A percentile compares a stretch with the other conserved stretches of the same genome.
phyloP scores from a whole-genome alignment of 805 yeast genomes.

The Metschnikowia orientalis region DNA sequence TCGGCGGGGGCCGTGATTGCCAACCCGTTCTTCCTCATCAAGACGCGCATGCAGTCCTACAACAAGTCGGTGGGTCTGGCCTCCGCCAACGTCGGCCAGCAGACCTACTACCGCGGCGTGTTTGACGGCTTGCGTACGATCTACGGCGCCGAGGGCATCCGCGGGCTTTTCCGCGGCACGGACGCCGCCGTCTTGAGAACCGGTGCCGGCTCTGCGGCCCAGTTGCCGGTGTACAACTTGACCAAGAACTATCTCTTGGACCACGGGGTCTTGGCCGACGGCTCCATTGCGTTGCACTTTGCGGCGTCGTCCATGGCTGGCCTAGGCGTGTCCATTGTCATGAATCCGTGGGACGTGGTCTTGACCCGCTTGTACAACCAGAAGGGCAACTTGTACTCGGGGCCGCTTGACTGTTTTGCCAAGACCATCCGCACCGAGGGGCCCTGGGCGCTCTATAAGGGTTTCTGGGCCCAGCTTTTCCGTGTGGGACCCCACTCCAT shows the following conservation, averaged over 20 bases:
- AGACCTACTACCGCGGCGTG: conserved; percentile 75
- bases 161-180: conserved; percentile 83
- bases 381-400: conserved; percentile 78
- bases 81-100: conserved; percentile 68
- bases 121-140: conserved; percentile 65
- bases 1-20: conserved; percentile 85
- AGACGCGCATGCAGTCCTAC: conserved; percentile 95
- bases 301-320: conserved; percentile 77
- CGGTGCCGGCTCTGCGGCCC: conserved; percentile 94
- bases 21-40: conserved; percentile 86
- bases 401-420: conserved; percentile 82
- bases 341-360: conserved; percentile 98
- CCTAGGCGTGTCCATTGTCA: conserved; percentile 85
- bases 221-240: conserved; percentile 82
- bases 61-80: conserved; percentile 44
- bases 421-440: conserved; percentile 87
- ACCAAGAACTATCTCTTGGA: conserved; percentile 61
- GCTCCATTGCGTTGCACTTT: conserved; percentile 63
- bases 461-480: conserved; percentile 87
- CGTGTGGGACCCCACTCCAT: conserved; percentile 96
- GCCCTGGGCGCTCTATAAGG: conserved; percentile 83
- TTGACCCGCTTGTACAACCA: conserved; percentile 94
- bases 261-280: conserved; percentile 52
- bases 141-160: conserved; percentile 62
- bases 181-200: conserved; percentile 94